Conservation (phyloP, 306 rosid genomes). For the Vicia faba region DNA sequence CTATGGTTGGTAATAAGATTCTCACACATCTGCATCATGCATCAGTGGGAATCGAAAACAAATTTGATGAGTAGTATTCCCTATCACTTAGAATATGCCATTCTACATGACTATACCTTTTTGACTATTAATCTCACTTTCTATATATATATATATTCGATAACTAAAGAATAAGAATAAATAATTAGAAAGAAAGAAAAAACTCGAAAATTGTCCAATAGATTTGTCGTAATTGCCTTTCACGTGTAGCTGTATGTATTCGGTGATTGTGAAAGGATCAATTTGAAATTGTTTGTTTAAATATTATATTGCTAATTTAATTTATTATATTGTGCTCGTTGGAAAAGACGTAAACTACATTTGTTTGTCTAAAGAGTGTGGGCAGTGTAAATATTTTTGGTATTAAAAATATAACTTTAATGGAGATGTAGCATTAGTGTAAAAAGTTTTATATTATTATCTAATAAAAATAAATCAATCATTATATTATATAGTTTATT, state of each 20-base stretch:
- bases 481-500: too few species aligned
- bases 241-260: not conserved
- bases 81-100: not conserved
- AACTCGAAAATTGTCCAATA: not conserved
- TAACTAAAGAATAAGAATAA: too few species aligned
- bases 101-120: not conserved
- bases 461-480: too few species aligned
- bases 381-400: too few species aligned
- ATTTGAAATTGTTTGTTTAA: not conserved
- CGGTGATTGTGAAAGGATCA: not conserved
- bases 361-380: too few species aligned
- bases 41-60: not conserved
- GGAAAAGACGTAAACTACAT: not conserved
- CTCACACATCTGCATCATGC: not conserved
- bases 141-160: too few species aligned
- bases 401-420: too few species aligned
- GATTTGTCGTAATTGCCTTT: not conserved
- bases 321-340: not conserved
- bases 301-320: not conserved
- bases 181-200: too few species aligned
- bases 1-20: not conserved
- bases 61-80: constrained; percentile 1
- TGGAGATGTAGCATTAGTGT: too few species aligned
- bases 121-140: not conserved
- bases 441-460: too few species aligned